Conservation (phyloP, 1,139 yeast genomes). For the Lodderomyces elongisporus region DNA sequence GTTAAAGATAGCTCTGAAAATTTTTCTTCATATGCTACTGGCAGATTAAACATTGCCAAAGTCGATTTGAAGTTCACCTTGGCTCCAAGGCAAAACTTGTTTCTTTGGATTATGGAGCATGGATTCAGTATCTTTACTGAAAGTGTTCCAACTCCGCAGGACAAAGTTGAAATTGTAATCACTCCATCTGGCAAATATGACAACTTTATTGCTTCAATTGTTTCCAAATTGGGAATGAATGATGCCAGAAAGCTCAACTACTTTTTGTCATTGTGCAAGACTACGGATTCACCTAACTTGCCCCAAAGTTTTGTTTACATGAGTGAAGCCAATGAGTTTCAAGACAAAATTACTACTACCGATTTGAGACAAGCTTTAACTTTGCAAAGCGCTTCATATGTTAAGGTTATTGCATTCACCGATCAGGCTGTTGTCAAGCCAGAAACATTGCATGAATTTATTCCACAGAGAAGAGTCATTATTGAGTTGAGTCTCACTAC, state of each 20-base stretch:
- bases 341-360: constrained; percentile 52
- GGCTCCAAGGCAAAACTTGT: constrained; percentile 75
- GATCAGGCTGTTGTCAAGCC: constrained; percentile 79
- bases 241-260: constrained; percentile 70
- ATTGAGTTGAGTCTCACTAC: constrained; percentile 48
- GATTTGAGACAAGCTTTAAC: constrained; percentile 48
- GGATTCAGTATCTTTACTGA: constrained; percentile 51
- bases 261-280: constrained; percentile 78
- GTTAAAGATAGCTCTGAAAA: constrained; percentile 68
- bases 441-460: constrained; percentile 42
- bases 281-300: constrained; percentile 62
- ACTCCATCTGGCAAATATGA: constrained; percentile 55
- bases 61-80: constrained; percentile 59
- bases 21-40: constrained; percentile 80
- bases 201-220: constrained; percentile 77
- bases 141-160: constrained; percentile 49
- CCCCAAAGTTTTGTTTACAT: constrained; percentile 79
- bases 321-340: constrained; percentile 84
- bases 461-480: constrained; percentile 52
- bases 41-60: constrained; percentile 71
- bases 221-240: constrained; percentile 81
- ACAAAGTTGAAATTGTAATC: constrained; percentile 57
- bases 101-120: constrained; percentile 57
- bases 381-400: constrained; percentile 47
- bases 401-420: constrained; percentile 71